Base-by-base conservation (phyloP, 176 grass and related monocot genomes). In the Aegilops speltoides region DNA sequence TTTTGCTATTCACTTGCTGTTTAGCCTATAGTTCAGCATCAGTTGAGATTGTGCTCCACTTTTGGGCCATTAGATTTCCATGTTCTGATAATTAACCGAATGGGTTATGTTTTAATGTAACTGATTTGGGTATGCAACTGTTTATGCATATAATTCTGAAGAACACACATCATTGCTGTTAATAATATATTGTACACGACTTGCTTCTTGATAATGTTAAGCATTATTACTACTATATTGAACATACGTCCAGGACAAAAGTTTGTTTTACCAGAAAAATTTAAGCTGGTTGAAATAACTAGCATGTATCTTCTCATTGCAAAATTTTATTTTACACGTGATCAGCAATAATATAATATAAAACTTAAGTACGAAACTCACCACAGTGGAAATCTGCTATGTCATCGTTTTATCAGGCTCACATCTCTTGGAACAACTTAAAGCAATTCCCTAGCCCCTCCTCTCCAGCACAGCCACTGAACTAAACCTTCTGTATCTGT, bases 1-100 rank as follows among this genome's bases (percentile, higher is more conserved):
- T 33, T 85, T 68, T 7, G 60, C 77, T 81, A 85, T 76, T 89
- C 56, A 89, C 57, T 33, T 5, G 67, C 2, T 85, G 83, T 81
- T 67, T 66, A 75, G 38, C 48, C 76, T 76, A 76, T 79, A 76
- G 57, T 84, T 82, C 23, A 66, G 78, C 64, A 15, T 48, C n/a
- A 57, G 13, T 57, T 28, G 85, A 33, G 85, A 68, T 76, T 89
- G 10, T 69, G 28, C 76, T 82, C 33, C 14, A 46, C 15, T 86
- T 82, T 89, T 81, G 83, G 61, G 78, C 61, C 17, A 26, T 22
- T 13, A 66, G 60, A 32, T 81, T 86, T 76, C 6, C 23, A 59
- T 50, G 8, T 31, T 82, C 33, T 59, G 68, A 79, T 43, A 78
- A 88, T 72, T 40, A 82, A 81, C 76, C 76, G 66, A 84, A 76